Percentiles rank a stretch among this genome's conserved stretches.
phyloP scores from a whole-genome alignment of 2,329 filamentous ascomycete species.

The Thielaviopsis ethacetica region DNA sequence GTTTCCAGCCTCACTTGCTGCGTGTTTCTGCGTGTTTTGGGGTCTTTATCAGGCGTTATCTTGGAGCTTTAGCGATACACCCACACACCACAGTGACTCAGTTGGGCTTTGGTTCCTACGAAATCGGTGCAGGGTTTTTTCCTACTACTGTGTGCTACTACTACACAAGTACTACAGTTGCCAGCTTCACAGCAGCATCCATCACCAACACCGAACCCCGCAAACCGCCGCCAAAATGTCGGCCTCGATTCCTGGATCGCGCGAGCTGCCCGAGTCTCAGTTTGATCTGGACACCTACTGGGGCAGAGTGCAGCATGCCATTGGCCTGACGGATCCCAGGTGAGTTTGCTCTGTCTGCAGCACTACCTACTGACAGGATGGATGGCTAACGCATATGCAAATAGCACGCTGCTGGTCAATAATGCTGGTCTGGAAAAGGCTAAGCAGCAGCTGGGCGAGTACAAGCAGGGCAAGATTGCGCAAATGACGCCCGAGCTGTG shows the following conservation, averaged over 20 bases:
- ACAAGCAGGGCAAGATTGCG: slow-evolving; percentile 68
- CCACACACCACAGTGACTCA: neutral
- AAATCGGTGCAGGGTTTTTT: neutral
- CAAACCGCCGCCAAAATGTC: slow-evolving; percentile 31
- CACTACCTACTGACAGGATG: too few relatives aligned
- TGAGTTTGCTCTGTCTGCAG: slow-evolving; percentile 34
- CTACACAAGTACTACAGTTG: neutral
- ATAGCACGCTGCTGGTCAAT: slow-evolving; percentile 73
- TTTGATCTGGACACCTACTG: slow-evolving; percentile 89
- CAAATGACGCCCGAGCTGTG: slow-evolving; percentile 84
- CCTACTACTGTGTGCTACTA: neutral
- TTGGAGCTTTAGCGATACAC: neutral
- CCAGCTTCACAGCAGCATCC: neutral
- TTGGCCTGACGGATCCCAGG: slow-evolving; percentile 88
- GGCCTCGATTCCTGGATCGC: slow-evolving; percentile 46
- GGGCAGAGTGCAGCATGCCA: slow-evolving; percentile 81
- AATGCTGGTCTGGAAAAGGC: slow-evolving; percentile 65
- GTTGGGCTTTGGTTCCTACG: neutral
- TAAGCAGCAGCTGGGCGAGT: slow-evolving; percentile 63
- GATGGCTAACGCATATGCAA: slow-evolving; percentile 2
- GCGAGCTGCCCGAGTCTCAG: slow-evolving; percentile 79
- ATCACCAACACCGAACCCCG: neutral
- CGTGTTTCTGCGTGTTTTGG: neutral
- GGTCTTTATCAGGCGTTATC: neutral
- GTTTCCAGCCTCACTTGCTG: neutral